Base-by-base conservation (phyloP, 2,329 filamentous ascomycete genomes). In the Venturia carpophila region DNA sequence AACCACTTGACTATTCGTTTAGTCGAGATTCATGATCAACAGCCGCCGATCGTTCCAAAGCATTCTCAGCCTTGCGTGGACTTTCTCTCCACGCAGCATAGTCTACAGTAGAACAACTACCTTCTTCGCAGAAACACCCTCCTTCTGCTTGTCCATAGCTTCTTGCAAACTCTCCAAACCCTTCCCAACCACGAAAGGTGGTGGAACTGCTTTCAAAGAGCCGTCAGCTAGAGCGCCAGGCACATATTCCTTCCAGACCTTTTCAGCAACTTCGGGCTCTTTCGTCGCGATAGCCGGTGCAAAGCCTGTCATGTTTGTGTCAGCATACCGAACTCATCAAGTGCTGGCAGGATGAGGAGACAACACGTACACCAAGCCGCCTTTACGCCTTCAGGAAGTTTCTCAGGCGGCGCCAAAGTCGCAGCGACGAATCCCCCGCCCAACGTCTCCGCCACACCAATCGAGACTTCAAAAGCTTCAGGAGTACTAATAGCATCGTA, bases 121-220 rank as follows among this genome's bases (percentile, higher is more conserved):
- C 43, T 67, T 67, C 21, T 24, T 15, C 52, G 30, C 65, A 37
- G 64, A 62, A 30, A 66, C 65, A 2, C 64, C 60, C 30, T 66
- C 10, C 27, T 66, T 65, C 24, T 66, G 42, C 19, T 37, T 49
- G 15, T 70, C 65, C 17, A 73, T 24, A 17, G 65, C 71, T 39
- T 70, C 67, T 30, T 74, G 67, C n/a, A 74, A 62, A 37, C 62
- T 65, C n/a, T 70, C 70, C 61, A 75, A 62, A 0, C 71, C 72
- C 42, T 69, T 70, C 7, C 66, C 72, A 34, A 74, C 69, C 5
- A 74, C 64, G 19, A 66, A 68, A 0, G 69, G 68, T 24, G 68
- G 67, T 2, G 69, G 69, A 24, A 66, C 67, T 13, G 62, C 63
- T 49, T 56, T 37, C 64, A 70, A 21, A 13, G 58, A 13, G 15